Evolutionary conservation across 2,329 filamentous ascomycete genomes (phyloP).

Genomic region (Arthroderma sp.): DNA sequence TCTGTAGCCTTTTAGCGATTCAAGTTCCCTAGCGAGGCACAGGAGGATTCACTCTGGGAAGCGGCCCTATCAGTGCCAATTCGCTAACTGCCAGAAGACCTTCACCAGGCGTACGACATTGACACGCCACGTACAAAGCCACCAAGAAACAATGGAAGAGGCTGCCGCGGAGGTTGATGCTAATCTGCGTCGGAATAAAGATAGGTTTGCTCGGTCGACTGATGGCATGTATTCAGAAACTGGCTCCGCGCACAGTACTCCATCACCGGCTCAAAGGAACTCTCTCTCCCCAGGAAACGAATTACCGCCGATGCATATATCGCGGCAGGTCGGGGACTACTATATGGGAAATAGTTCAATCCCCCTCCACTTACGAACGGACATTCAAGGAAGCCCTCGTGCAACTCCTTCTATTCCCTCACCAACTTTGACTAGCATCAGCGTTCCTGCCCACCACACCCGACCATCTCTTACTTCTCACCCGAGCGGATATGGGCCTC

Average conservation of each 20-base stretch:
- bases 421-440: constrained; percentile 50
- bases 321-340: constrained; percentile 55
- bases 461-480: constrained; percentile 66
- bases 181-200: constrained; percentile 51
- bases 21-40: constrained; percentile 83
- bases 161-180: constrained; percentile 79
- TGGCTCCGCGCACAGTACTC: constrained; percentile 46
- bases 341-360: constrained; percentile 70
- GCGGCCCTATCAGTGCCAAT: constrained; percentile 93
- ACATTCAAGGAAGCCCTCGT: constrained; percentile 54
- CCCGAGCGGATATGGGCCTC: constrained; percentile 67
- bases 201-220: constrained; percentile 22
- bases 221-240: constrained; percentile 33
- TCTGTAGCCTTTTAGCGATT: constrained; percentile 81
- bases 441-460: constrained; percentile 29
- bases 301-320: constrained; percentile 56
- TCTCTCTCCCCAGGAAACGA: constrained; percentile 71
- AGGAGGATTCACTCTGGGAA: constrained; percentile 91
- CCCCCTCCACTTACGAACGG: constrained; percentile 66
- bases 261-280: constrained; percentile 67
- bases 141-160: constrained; percentile 89
- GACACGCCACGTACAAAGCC: constrained; percentile 89
- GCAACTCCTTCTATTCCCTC: constrained; percentile 50
- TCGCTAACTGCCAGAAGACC: constrained; percentile 94
- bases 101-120: constrained; percentile 92